Conservation (phyloP, 805 yeast genomes). For the Metschnikowia koreensis region DNA sequence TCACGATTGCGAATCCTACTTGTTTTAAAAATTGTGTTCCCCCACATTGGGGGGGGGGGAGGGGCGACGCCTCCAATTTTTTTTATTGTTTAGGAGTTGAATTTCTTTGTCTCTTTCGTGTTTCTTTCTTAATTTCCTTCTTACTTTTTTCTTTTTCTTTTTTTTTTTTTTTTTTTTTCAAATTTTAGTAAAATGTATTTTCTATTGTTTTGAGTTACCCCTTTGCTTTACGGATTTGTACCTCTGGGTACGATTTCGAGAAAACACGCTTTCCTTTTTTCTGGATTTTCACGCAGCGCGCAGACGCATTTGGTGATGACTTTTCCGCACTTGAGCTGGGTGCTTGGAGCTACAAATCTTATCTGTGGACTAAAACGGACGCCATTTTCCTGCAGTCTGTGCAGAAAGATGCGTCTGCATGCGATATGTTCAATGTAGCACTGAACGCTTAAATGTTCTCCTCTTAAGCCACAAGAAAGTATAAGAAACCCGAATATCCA, state of each 20-base stretch:
- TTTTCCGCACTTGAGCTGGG: neutral
- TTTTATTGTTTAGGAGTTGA: neutral
- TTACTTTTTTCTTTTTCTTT: neutral
- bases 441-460: neutral
- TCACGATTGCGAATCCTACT: conserved; percentile 1
- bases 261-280: neutral
- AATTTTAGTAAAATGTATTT: neutral
- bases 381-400: conserved; percentile 1
- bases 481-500: conserved; percentile 4
- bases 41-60: neutral
- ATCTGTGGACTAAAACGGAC: conserved; percentile 5
- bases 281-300: neutral
- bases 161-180: neutral
- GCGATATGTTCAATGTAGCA: conserved; percentile 1
- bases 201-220: neutral
- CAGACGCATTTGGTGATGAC: neutral
- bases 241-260: neutral
- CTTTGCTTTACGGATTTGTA: neutral
- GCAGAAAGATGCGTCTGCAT: conserved; percentile 9
- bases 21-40: neutral
- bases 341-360: neutral
- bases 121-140: neutral
- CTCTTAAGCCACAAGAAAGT: neutral
- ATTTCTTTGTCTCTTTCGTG: neutral
- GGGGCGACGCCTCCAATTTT: neutral